Conservation (phyloP, 768 basidiomycete species). For the Lentinula lateritia region DNA sequence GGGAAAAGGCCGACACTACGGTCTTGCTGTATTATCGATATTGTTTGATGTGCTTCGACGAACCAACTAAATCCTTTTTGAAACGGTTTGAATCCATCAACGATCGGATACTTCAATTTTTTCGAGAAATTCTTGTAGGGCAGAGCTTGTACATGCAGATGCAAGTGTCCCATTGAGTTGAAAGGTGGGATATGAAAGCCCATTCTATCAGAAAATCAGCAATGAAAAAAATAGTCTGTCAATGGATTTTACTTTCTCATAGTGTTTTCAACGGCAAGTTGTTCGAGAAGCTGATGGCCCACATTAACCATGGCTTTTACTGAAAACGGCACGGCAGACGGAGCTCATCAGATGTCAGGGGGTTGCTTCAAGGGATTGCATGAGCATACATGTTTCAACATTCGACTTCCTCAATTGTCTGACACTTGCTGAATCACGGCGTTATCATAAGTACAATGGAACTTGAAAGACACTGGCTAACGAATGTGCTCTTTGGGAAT, state of each 20-base stretch:
- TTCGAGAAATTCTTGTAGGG: conserved; percentile 46
- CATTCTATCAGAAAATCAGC: conserved; percentile 37
- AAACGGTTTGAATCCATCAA: conserved; percentile 28
- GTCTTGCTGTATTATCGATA: conserved; percentile 52
- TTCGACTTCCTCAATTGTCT: conserved; percentile 39
- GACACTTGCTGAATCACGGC: conserved; percentile 43
- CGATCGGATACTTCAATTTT: conserved; percentile 44
- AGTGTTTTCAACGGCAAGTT: conserved; percentile 30
- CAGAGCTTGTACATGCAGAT: conserved; percentile 66
- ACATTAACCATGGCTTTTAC: conserved; percentile 43
- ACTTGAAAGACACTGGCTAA: conserved; percentile 16
- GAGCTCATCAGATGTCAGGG: not conserved
- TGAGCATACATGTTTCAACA: conserved; percentile 38
- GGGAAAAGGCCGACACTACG: conserved; percentile 46
- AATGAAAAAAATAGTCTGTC: not conserved
- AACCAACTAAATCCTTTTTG: conserved; percentile 76
- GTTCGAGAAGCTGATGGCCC: conserved; percentile 49
- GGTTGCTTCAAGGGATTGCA: not conserved
- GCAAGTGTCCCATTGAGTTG: conserved; percentile 66
- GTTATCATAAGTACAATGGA: not conserved
- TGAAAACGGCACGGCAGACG: conserved; percentile 13
- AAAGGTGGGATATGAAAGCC: conserved; percentile 84
- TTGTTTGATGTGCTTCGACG: conserved; percentile 53
- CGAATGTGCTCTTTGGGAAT: conserved; percentile 50
- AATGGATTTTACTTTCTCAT: conserved; percentile 38